Percentiles rank a stretch among this genome's conserved stretches.
Conservation (phyloP, 306 rosid genomes). For the Canavalia ensiformis region DNA sequence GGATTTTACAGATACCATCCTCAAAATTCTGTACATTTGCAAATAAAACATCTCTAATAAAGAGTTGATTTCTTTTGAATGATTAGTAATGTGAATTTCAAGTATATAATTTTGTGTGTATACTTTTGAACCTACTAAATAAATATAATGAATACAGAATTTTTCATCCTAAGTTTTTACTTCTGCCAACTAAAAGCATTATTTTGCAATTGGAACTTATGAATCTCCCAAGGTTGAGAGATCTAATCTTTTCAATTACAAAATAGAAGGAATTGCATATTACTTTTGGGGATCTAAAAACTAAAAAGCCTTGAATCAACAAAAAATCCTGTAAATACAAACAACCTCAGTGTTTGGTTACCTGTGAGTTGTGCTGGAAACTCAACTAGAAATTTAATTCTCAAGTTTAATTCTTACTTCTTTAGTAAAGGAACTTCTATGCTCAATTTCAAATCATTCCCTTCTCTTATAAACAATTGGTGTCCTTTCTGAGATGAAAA, state of each 20-base stretch:
- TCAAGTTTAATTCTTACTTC: constrained; percentile 42
- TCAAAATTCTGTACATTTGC: background rate
- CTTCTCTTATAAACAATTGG: constrained; percentile 69
- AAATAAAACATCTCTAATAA: background rate
- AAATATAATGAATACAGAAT: background rate
- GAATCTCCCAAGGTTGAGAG: background rate
- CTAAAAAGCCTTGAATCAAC: constrained; percentile 7
- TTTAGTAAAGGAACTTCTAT: constrained; percentile 68
- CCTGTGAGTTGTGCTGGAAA: constrained; percentile 71
- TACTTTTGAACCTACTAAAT: background rate
- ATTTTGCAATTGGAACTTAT: background rate
- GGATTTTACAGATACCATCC: constrained; percentile 1
- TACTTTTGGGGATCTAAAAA: background rate
- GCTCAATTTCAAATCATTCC: constrained; percentile 73
- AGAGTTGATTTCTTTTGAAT: background rate
- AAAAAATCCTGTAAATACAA: constrained; percentile 58
- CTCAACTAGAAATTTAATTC: constrained; percentile 64
- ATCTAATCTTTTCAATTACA: background rate
- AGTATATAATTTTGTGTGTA: background rate
- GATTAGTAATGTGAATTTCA: background rate
- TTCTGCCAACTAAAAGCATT: background rate
- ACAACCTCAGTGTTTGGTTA: constrained; percentile 65
- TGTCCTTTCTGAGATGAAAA: constrained; percentile 68
- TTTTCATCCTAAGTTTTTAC: constrained; percentile 10
- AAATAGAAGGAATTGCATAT: background rate